Evolutionary conservation across 352 stramenopile genomes (phyloP).

Genomic region (Phytophthora boehmeriae): DNA sequence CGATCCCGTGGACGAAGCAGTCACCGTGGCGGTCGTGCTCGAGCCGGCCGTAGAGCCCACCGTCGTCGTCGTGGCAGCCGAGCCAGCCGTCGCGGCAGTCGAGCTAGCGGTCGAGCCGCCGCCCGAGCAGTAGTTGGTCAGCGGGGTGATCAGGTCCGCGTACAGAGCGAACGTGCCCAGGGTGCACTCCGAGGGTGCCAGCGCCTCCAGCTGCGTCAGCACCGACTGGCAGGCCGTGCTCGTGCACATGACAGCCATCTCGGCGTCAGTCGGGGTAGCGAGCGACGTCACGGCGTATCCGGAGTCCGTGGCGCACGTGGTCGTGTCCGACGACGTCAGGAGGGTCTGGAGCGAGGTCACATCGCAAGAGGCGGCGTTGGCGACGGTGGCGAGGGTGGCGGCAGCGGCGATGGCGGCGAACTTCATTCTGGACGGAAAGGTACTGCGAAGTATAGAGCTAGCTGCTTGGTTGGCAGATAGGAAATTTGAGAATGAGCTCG

Average conservation of each 20-base stretch:
- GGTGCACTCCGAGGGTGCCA: conserved; percentile 38
- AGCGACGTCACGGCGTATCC: conserved; percentile 42
- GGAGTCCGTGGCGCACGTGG: conserved; percentile 31
- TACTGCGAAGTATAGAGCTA: conserved; percentile 27
- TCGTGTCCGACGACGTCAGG: conserved; percentile 24
- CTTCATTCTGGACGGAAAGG: conserved; percentile 29
- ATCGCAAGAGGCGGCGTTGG: conserved; percentile 35
- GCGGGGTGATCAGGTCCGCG: conserved; percentile 37
- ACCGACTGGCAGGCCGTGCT: conserved; percentile 36
- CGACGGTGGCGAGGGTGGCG: conserved; percentile 23
- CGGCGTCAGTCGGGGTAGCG: conserved; percentile 24
- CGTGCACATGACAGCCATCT: conserved; percentile 39
- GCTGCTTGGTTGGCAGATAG: conserved; percentile 32
- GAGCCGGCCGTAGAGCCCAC: conserved; percentile 8
- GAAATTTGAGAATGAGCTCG: conserved; percentile 35
- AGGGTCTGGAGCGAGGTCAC: conserved; percentile 32
- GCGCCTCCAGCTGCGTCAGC: conserved; percentile 26
- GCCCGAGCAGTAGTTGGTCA: conserved; percentile 25
- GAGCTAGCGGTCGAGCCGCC: conserved; percentile 9
- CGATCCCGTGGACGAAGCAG: conserved; percentile 18
- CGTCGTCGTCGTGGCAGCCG: neutral
- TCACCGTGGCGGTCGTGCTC: conserved; percentile 9
- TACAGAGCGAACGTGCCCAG: conserved; percentile 37
- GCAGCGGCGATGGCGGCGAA: conserved; percentile 24
- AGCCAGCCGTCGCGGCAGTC: conserved; percentile 7